phyloP scores from a whole-genome alignment of 2,329 filamentous ascomycete species.

The Apiospora hydei region DNA sequence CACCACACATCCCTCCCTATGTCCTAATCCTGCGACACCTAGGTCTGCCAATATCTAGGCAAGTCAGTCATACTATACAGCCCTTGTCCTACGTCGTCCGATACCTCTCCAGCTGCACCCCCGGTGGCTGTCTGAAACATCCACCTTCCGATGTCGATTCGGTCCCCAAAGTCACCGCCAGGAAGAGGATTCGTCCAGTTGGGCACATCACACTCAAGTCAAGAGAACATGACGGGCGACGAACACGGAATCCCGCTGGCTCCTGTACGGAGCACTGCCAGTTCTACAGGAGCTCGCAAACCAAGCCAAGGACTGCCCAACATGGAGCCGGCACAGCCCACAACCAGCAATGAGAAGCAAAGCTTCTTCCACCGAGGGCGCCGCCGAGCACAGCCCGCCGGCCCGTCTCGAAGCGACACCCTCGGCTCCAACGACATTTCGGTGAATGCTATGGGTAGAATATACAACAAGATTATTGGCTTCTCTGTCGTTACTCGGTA shows the following conservation, averaged over 20 bases:
- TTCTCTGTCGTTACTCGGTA: slow-evolving; percentile 72
- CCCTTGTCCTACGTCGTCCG: not conserved
- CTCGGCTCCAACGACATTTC: slow-evolving; percentile 58
- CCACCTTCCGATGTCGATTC: slow-evolving; percentile 37
- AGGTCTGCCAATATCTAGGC: slow-evolving; percentile 2
- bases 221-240: slow-evolving; percentile 25
- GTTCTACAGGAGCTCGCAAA: slow-evolving; percentile 61
- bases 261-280: slow-evolving; percentile 61
- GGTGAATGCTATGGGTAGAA: slow-evolving; percentile 69
- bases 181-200: slow-evolving; percentile 40
- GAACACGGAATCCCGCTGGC: slow-evolving; percentile 60
- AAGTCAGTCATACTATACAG: not conserved
- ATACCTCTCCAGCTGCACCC: not conserved
- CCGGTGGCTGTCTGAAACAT: slow-evolving; percentile 7
- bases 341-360: slow-evolving; percentile 54
- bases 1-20: slow-evolving; percentile 23
- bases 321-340: slow-evolving; percentile 41
- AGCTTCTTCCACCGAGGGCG: slow-evolving; percentile 56
- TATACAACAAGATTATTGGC: slow-evolving; percentile 70
- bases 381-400: slow-evolving; percentile 52
- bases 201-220: slow-evolving; percentile 33
- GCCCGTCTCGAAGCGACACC: slow-evolving; percentile 51
- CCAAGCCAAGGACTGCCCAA: slow-evolving; percentile 47
- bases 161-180: slow-evolving; percentile 35
- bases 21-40: slow-evolving; percentile 1